Evolutionary conservation across 768 basidiomycete genomes (phyloP), one percentile per base, ranked within the genome.

Genomic region (Pisolithus orientalis): DNA sequence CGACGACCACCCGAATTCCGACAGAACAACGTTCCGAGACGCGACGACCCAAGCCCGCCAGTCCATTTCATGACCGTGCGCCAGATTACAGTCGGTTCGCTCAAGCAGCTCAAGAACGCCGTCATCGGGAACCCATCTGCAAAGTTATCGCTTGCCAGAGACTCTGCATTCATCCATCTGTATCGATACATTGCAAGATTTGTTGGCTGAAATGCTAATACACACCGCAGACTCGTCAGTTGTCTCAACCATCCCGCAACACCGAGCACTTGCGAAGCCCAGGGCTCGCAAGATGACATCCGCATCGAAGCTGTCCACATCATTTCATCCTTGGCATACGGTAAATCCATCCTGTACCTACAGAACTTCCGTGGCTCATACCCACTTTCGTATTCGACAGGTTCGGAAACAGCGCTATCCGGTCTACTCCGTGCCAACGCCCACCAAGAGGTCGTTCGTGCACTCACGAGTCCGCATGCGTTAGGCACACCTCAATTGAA

Each of bases 51-150:
- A 5, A 34, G 32, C 32, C 10, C 10, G 10, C 32, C 4, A 5
- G 11, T 34, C 10, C 9, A 34, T 11, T 31, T 34, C 31, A 62
- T 69, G 67, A 69, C 67, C 31, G 63, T 69, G 17, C 59, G 67
- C 51, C 62, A 57, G 44, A 63, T 67, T 51, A 55, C 67, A 0
- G 59, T 62, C 2, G 55, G 53, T 1, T 54, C 65, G 1, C 78
- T 89, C 57, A 90, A 87, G 69, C 71, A 75, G 54, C 76, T 81
- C 53, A 90, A 90, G 69, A 90, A 90, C 65, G 64, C 75, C 1
- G 84, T 90, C 46, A 90, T 90, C 38, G 89, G 89, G 1, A 91
- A 90, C 55, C 87, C 86, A 0, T 78, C 80, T 0, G 85, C 85
- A 1, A 91, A 91, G 64, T 62, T 73, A 2, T 65, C 75, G 13